Evolutionary conservation across 2,329 filamentous ascomycete genomes (phyloP).

Genomic region (Bipolaris bicolor): DNA sequence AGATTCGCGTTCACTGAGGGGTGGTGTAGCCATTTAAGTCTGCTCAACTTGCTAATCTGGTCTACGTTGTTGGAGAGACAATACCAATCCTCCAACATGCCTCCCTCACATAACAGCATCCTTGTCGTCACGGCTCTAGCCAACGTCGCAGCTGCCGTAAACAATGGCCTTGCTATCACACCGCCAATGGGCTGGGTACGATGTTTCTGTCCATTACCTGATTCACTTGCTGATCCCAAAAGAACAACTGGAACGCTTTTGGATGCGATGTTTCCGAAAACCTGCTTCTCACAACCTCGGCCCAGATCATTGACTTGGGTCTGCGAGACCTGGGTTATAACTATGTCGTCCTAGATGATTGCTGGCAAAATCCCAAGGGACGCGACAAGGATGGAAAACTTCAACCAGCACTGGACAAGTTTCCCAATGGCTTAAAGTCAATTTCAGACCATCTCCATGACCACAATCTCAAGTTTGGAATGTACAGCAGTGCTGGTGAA

Average conservation of each 20-base stretch:
- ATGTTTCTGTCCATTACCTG: too few relatives aligned
- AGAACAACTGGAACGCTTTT: constrained; percentile 38
- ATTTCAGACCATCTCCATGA: constrained; percentile 52
- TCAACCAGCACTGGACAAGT: constrained; percentile 58
- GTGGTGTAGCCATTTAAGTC: constrained; percentile 4
- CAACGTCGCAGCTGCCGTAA: constrained; percentile 27
- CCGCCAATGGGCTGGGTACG: constrained; percentile 34
- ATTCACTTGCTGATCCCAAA: neutral
- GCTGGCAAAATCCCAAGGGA: constrained; percentile 58
- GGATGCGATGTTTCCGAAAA: constrained; percentile 38
- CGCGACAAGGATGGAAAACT: constrained; percentile 51
- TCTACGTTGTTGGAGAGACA: neutral
- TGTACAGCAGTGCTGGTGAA: constrained; percentile 64
- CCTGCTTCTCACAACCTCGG: constrained; percentile 34
- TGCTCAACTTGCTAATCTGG: constrained; percentile 2
- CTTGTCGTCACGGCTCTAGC: constrained; percentile 19
- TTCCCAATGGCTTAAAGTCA: constrained; percentile 64
- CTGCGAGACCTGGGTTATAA: constrained; percentile 39
- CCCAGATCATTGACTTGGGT: constrained; percentile 31
- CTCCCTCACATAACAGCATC: constrained; percentile 16
- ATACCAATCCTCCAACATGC: constrained; percentile 10
- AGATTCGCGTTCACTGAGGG: neutral
- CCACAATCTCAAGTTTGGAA: constrained; percentile 65
- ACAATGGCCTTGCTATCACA: constrained; percentile 32
- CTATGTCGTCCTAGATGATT: constrained; percentile 68